phyloP scores from a whole-genome alignment of 768 basidiomycete species.

The Lactifluus volemus region DNA sequence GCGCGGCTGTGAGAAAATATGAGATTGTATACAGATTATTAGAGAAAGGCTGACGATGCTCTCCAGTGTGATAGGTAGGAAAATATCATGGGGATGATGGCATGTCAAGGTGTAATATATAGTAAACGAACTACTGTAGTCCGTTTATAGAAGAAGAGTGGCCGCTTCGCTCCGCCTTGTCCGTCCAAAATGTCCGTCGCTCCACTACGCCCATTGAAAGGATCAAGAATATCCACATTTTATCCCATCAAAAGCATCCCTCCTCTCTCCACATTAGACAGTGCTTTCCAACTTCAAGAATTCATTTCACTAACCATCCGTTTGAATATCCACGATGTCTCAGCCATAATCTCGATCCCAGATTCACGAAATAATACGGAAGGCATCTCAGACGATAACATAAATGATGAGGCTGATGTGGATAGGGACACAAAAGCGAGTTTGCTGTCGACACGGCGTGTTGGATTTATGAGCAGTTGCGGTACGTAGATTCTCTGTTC shows the following conservation, averaged over 20 bases:
- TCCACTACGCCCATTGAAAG: slow-evolving; percentile 62
- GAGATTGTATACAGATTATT: neutral
- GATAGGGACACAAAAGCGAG: slow-evolving; percentile 34
- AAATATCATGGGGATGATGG: neutral
- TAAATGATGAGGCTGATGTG: slow-evolving; percentile 28
- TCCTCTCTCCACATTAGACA: slow-evolving; percentile 66
- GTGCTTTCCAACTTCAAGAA: slow-evolving; percentile 91
- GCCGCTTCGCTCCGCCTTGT: neutral
- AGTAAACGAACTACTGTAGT: too few species aligned
- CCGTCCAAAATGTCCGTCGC: slow-evolving; percentile 18
- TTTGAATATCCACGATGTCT: slow-evolving; percentile 81
- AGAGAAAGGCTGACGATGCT: slow-evolving; percentile 1
- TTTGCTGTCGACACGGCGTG: slow-evolving; percentile 69
- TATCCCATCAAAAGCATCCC: slow-evolving; percentile 70
- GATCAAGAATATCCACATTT: slow-evolving; percentile 71
- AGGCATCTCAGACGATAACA: slow-evolving; percentile 16
- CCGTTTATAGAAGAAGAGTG: too few species aligned
- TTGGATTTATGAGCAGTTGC: slow-evolving; percentile 71
- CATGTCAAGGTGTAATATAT: too few species aligned
- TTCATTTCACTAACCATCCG: slow-evolving; percentile 86
- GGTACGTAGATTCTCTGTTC: slow-evolving; percentile 29
- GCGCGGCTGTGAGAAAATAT: slow-evolving; percentile 20
- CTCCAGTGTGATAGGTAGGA: slow-evolving; percentile 9
- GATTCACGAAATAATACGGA: slow-evolving; percentile 22
- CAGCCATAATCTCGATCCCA: slow-evolving; percentile 71